Evolutionary conservation across 208 protist genomes (phyloP), one percentile per base, ranked within the genome.

Genomic region (Trichomonas vaginalis): DNA sequence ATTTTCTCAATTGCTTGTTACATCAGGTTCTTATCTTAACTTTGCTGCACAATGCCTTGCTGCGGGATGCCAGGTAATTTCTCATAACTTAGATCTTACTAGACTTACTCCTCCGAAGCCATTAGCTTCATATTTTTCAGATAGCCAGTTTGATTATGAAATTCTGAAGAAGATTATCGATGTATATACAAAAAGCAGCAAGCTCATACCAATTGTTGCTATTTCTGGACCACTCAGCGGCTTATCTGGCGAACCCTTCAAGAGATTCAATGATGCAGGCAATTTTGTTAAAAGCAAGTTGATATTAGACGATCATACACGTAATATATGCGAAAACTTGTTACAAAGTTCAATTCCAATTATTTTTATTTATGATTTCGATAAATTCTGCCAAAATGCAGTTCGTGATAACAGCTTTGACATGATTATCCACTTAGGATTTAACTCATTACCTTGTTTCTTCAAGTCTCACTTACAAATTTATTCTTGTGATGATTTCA

Each of bases 401-500:
- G 27, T 83, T 15, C 35, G 79, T 42, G 37, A 88, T 47, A 40
- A 88, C 48, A 23, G 23, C 23, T 88, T 45, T 23, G 82, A 88
- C 32, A 88, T 88, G 82, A 88, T 88, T 8, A 45, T 45, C 40
- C 37, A 45, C 48, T 10, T 88, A 47, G 82, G 82, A 15, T 48
- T 88, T 23, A 88, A 88, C 32, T 88, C 82, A 0, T 40, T 88
- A 47, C 82, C 82, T 17, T 88, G 82, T 23, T 88, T 48, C 82
- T 88, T 88, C 32, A n/a, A 45, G n/a, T 88, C 82, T 47, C 82
- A 88, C 37, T 40, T 88, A 14, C 35, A 45, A 21, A 88, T 88
- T 47, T 88, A 88, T 88, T n/a, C 82, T n/a, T 88, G 35, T 23
- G 82, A 88, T 88, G 82, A 88, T 45, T 88, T 88, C 37, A 88